Conservation (phyloP, 1,139 yeast species). For the Geotrichum aggregatum region DNA sequence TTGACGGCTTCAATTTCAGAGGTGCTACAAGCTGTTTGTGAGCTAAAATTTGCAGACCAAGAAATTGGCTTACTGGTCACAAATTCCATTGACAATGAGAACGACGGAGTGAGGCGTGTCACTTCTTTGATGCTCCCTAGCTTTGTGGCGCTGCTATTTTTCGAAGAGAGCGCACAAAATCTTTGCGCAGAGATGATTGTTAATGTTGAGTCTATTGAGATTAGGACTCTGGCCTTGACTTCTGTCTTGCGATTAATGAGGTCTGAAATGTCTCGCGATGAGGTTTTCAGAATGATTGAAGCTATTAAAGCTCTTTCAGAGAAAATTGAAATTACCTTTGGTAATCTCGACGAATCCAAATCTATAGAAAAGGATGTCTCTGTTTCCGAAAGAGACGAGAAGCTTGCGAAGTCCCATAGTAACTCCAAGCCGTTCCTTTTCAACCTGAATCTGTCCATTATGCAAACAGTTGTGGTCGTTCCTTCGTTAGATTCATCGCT, state of each 20-base stretch:
- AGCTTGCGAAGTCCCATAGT: background rate
- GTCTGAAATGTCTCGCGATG: conserved; percentile 17
- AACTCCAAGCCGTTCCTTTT: conserved; percentile 13
- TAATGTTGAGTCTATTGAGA: conserved; percentile 13
- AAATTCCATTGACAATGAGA: conserved; percentile 11
- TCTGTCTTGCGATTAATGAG: conserved; percentile 15
- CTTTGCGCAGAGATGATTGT: conserved; percentile 9
- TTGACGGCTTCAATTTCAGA: conserved; percentile 9
- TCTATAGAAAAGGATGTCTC: background rate
- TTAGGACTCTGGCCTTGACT: conserved; percentile 15
- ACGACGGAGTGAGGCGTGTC: conserved; percentile 18
- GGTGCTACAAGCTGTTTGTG: conserved; percentile 3
- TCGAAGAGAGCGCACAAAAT: conserved; percentile 9
- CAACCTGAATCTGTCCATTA: conserved; percentile 15
- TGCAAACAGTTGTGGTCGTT: conserved; percentile 11
- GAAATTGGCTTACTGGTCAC: conserved; percentile 17
- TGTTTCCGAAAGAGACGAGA: background rate
- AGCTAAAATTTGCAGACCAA: conserved; percentile 9
- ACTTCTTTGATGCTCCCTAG: conserved; percentile 16
- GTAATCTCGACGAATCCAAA: background rate
- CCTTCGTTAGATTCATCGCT: conserved; percentile 21
- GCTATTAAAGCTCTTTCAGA: conserved; percentile 6
- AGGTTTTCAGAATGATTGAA: conserved; percentile 4
- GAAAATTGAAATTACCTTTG: conserved; percentile 9
- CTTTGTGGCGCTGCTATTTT: conserved; percentile 3